Evolutionary conservation across 177 flowering plant species (phyloP), one percentile per base, ranked within the genome.

Genomic region (Vitis hybrid): DNA sequence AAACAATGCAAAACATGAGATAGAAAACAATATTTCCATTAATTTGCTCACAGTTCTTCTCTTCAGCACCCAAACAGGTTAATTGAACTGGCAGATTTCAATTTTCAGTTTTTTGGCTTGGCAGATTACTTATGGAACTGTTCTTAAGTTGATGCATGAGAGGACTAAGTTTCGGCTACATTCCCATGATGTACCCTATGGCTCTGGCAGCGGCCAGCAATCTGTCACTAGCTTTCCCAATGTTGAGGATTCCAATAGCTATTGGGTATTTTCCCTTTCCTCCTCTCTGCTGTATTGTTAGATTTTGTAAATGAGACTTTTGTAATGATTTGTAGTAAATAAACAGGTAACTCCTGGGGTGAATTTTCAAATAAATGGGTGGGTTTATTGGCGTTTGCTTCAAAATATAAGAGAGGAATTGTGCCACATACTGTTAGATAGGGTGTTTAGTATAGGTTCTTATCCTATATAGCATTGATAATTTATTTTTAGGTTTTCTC

Each of bases 141-240:
- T 74, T 14, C 73, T 93, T 15, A 95, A 95, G 79, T 78, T 95
- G 81, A 88, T 88, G 97, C 99, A 95, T 64, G 99, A 95, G 83
- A 84, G 24, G 83, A 90, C 99, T 6, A 95, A 89, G 50, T 89
- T 83, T 51, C 65, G 98, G 72, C 77, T 95, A 70, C 99, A 95
- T 79, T 95, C 99, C 0, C 98, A 95, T 56, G 99, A 95, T 48
- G 94, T 95, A 67, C 99, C 98, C 1, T 95, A 95, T 70, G 99
- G 99, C 24, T 95, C 99, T 15, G 98, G 99, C 24, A 93, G 99
- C 70, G 99, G 97, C 32, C 99, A 95, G 78, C 99, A 95, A 68
- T 93, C 98, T 0, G 99, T 95, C 18, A 95, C 98, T 65, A 91
- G 94, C 30, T 95, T 91, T 62, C 88, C 98, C 1, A 80, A 73